Evolutionary conservation across 805 yeast species (phyloP).

Genomic region (Metschnikowia continentalis): DNA sequence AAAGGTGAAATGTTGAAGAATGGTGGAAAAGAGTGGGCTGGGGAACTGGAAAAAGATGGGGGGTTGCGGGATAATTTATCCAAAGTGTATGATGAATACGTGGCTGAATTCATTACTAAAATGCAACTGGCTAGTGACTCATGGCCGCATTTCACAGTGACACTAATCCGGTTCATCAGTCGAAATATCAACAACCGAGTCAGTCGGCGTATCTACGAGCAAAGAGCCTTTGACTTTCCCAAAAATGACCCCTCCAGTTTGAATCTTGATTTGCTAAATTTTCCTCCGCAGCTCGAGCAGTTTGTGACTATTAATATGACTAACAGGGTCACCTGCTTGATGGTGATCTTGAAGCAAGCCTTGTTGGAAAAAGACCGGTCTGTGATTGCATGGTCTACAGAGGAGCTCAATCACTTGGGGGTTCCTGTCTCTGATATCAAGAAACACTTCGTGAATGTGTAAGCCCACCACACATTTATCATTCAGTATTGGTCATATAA

Average conservation of each 20-base stretch:
- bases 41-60: too few relatives aligned
- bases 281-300: constrained; percentile 18
- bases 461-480: too few relatives aligned
- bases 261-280: constrained; percentile 17
- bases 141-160: constrained; percentile 15
- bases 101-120: constrained; percentile 1
- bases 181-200: constrained; percentile 19
- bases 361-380: constrained; percentile 20
- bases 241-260: constrained; percentile 9
- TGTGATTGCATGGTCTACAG: constrained; percentile 27
- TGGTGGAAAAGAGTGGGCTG: too few relatives aligned
- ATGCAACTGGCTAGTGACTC: constrained; percentile 2
- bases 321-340: constrained; percentile 19
- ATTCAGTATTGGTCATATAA: too few relatives aligned
- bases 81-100: constrained; percentile 1
- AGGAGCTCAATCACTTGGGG: constrained; percentile 30
- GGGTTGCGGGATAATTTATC: too few relatives aligned
- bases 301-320: constrained; percentile 14
- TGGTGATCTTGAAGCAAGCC: constrained; percentile 22
- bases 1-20: too few relatives aligned
- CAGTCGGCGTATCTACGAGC: constrained; percentile 16
- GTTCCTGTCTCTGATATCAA: constrained; percentile 10
- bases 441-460: not conserved
- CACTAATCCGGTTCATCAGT: constrained; percentile 18
- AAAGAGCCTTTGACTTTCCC: constrained; percentile 7